Conservation (phyloP, 257 asterid genomes). For the Penstemon newberryi region DNA sequence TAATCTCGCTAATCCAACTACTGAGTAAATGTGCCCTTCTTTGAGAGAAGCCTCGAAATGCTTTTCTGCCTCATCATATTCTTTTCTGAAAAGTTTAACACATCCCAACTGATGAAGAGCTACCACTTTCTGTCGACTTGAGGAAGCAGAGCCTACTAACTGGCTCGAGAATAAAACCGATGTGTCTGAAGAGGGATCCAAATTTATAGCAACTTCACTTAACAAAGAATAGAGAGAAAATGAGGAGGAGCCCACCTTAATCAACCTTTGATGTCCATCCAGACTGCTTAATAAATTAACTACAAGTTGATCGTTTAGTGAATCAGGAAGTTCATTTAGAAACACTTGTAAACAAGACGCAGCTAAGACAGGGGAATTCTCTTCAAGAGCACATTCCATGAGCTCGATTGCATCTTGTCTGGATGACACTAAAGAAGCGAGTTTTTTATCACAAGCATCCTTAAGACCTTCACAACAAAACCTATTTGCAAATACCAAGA, state of each 20-base stretch:
- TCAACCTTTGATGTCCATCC: constrained; percentile 63
- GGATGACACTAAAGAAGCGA: constrained; percentile 74
- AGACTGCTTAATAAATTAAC: constrained; percentile 69
- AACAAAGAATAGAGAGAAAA: constrained; percentile 82
- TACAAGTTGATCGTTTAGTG: constrained; percentile 59
- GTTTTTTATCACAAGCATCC: constrained; percentile 88
- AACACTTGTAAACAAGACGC: constrained; percentile 92
- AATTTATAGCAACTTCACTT: constrained; percentile 73
- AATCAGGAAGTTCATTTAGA: constrained; percentile 72
- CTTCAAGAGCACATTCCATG: constrained; percentile 89
- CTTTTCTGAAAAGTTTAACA: constrained; percentile 62
- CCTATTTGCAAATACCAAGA: constrained; percentile 87
- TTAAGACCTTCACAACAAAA: constrained; percentile 89
- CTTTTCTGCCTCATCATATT: constrained; percentile 66
- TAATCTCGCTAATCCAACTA: constrained; percentile 76
- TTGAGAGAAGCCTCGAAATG: constrained; percentile 67
- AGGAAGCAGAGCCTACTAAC: constrained; percentile 64
- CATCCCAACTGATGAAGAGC: constrained; percentile 88
- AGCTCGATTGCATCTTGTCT: constrained; percentile 83
- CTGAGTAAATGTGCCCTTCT: constrained; percentile 82
- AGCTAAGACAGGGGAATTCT: constrained; percentile 75
- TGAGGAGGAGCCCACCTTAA: constrained; percentile 72
- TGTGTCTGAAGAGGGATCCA: constrained; percentile 72
- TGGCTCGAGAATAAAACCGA: constrained; percentile 61
- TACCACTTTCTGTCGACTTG: constrained; percentile 65